These are phyloP conservation scores for Starmera dryadoides DNA, from an alignment of 805 yeast genomes.

Conservation along the genomic window DNA sequence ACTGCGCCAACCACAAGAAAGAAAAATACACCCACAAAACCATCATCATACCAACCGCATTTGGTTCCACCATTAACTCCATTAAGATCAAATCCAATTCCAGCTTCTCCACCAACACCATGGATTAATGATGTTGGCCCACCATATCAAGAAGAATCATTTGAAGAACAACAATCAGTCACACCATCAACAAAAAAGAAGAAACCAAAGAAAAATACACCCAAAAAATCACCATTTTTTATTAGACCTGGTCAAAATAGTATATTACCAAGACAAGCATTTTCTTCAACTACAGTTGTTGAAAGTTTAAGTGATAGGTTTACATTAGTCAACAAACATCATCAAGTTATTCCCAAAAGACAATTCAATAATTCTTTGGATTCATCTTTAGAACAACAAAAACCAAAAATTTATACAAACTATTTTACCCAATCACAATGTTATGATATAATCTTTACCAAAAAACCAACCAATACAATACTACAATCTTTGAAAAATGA, in stretches of 20 bases:
- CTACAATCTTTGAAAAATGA: conserved; percentile 4
- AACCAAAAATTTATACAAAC: background rate
- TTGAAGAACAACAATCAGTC: background rate
- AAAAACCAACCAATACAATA: too few species aligned
- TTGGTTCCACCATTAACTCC: background rate
- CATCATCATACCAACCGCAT: background rate
- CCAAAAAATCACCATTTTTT: background rate
- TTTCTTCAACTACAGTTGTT: conserved; percentile 19
- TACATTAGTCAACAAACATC: conserved; percentile 3
- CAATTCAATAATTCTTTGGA: background rate
- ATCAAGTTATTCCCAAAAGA: background rate
- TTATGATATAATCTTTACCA: background rate
- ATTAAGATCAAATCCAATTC: background rate
- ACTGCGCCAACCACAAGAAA: background rate
- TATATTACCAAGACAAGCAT: conserved; percentile 7
- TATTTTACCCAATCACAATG: background rate
- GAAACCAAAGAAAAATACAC: background rate
- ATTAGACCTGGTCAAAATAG: conserved; percentile 3
- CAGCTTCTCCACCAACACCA: background rate
- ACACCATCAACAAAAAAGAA: background rate
- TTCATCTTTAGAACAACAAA: background rate
- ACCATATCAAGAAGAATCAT: too few species aligned
- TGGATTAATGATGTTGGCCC: too few species aligned
- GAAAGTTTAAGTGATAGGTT: conserved; percentile 18
- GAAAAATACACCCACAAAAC: background rate